A percentile compares a stretch with the other conserved stretches of the same genome.
These are phyloP conservation scores for Wickerhamiella spandovensis DNA, from an alignment of 805 yeast genomes.

Conservation along the genomic window DNA sequence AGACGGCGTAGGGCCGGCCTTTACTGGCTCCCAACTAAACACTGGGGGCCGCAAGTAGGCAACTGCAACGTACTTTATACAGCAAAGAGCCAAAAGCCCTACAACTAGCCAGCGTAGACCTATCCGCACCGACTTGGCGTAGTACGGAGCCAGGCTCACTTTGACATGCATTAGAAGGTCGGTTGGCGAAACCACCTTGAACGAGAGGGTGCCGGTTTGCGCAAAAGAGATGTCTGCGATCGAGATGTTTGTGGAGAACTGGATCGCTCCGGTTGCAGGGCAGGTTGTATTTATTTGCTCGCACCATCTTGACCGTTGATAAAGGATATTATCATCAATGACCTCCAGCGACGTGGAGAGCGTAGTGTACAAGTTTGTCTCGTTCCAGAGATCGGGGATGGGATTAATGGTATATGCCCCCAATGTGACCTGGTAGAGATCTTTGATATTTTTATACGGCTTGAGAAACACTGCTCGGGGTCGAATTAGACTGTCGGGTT, in stretches of 20 bases:
- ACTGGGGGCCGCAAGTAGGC: background rate
- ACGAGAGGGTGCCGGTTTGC: background rate
- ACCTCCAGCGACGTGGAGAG: background rate
- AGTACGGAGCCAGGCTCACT: background rate
- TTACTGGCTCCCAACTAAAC: background rate
- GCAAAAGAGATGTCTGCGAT: background rate
- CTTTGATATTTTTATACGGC: background rate
- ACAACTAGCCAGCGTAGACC: background rate
- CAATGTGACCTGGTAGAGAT: background rate
- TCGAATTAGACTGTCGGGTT: background rate
- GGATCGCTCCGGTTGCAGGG: background rate
- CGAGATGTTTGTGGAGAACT: background rate
- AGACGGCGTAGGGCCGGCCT: background rate
- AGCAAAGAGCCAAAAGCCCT: background rate
- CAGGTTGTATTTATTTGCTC: background rate
- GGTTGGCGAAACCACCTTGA: background rate
- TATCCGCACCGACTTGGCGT: background rate
- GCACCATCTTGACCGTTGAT: background rate
- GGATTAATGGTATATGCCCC: background rate
- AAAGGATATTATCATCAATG: background rate
- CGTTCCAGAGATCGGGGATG: background rate
- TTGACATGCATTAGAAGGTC: background rate
- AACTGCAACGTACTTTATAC: background rate
- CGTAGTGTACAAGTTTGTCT: background rate
- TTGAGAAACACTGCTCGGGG: background rate